A percentile compares a stretch with the other conserved stretches of the same genome.
These are phyloP conservation scores for Podospora anserina DNA, from an alignment of 495 filamentous ascomycete species.

Conservation along the genomic window DNA sequence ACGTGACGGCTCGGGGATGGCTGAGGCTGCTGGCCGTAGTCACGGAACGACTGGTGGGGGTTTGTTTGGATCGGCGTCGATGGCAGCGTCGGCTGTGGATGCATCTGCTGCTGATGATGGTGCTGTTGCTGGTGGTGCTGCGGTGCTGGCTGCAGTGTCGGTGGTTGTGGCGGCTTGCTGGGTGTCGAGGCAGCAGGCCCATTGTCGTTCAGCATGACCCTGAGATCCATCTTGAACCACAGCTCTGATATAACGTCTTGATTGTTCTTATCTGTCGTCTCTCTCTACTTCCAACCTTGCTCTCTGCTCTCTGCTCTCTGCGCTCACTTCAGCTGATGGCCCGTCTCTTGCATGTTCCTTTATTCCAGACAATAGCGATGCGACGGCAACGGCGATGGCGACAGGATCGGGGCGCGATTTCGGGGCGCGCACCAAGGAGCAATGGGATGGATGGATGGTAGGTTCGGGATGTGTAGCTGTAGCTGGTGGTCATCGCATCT, in stretches of 20 bases:
- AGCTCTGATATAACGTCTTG: not conserved
- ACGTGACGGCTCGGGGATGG: constrained; percentile 41
- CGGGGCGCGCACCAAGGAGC: constrained; percentile 10
- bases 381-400: not conserved
- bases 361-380: constrained; percentile 9
- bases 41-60: constrained; percentile 45
- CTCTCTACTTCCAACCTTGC: constrained; percentile 9
- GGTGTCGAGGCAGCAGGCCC: constrained; percentile 28
- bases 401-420: not conserved
- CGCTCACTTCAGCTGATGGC: constrained; percentile 2
- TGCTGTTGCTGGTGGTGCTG: constrained; percentile 28
- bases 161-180: constrained; percentile 27
- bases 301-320: not conserved
- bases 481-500: constrained; percentile 29
- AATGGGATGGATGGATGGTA: constrained; percentile 8
- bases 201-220: constrained; percentile 52
- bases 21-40: constrained; percentile 41
- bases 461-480: constrained; percentile 7
- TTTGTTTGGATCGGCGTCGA: constrained; percentile 47
- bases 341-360: constrained; percentile 20
- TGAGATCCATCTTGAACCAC: constrained; percentile 51
- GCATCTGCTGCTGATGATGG: constrained; percentile 25
- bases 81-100: constrained; percentile 36
- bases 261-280: not conserved
- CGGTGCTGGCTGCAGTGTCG: constrained; percentile 24